Percentiles rank a stretch among this genome's conserved stretches.
Evolutionary conservation across 2,329 filamentous ascomycete genomes (phyloP).

Genomic region (Penicillium sp.): DNA sequence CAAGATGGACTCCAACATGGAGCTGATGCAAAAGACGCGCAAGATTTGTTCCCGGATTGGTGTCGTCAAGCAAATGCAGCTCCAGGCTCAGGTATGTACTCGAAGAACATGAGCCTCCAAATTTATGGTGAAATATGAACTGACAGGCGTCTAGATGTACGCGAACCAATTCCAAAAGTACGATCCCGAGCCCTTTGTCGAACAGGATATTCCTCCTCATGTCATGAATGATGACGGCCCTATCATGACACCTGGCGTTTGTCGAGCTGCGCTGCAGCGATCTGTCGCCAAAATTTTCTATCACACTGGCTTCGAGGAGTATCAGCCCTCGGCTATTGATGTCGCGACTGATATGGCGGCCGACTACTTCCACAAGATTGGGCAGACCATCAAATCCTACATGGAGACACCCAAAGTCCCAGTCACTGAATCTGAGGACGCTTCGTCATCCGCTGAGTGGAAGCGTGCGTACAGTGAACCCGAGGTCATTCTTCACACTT

Average conservation of each 20-base stretch:
- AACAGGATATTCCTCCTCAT: constrained; percentile 83
- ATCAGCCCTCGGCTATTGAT: constrained; percentile 91
- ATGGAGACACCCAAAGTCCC: constrained; percentile 78
- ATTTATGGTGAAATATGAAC: not conserved
- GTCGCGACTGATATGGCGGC: constrained; percentile 84
- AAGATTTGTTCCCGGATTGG: constrained; percentile 96
- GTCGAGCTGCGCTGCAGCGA: constrained; percentile 80
- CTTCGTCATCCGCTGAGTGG: constrained; percentile 46
- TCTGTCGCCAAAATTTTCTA: constrained; percentile 95
- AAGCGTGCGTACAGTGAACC: constrained; percentile 76
- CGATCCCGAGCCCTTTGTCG: constrained; percentile 83
- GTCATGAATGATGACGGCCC: constrained; percentile 87
- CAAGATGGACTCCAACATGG: constrained; percentile 87
- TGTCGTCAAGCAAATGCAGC: constrained; percentile 99
- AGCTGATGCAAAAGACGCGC: constrained; percentile 93
- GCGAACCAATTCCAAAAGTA: constrained; percentile 98
- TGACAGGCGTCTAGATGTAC: constrained; percentile 68
- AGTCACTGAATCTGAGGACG: constrained; percentile 47
- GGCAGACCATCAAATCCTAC: constrained; percentile 77
- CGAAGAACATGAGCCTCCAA: not conserved
- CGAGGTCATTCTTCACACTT: constrained; percentile 82
- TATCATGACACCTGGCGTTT: constrained; percentile 80
- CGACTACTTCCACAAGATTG: constrained; percentile 86
- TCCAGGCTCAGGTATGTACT: constrained; percentile 80
- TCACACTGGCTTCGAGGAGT: constrained; percentile 93